A percentile compares a stretch with the other conserved stretches of the same genome.
phyloP scores from a whole-genome alignment of 352 stramenopile species.

The Globisporangium nodosum region DNA sequence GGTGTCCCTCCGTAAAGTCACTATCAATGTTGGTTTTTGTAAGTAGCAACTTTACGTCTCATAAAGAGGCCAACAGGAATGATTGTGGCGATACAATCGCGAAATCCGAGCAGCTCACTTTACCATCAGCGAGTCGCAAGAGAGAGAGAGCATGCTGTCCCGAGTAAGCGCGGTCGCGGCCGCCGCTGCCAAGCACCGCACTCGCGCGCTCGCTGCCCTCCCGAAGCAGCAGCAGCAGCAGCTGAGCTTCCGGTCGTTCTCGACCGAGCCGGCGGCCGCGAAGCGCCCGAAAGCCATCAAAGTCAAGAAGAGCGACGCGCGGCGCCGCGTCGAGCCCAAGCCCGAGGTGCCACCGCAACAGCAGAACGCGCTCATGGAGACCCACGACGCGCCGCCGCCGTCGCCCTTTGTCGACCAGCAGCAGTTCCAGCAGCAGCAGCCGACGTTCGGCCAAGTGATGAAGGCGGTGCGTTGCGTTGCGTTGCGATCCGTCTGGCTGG shows the following conservation, averaged over 20 bases:
- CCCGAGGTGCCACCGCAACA: not conserved
- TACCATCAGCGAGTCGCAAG: not conserved
- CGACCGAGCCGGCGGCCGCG: conserved; percentile 19
- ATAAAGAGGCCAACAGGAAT: not conserved
- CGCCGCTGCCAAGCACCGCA: not conserved
- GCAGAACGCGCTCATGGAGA: conserved; percentile 34
- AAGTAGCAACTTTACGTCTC: not conserved
- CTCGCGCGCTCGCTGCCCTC: not conserved
- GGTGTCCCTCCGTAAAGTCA: not conserved
- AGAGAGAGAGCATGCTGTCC: not conserved
- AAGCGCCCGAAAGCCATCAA: conserved; percentile 61
- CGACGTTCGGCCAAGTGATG: conserved; percentile 59
- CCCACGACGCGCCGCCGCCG: conserved; percentile 16
- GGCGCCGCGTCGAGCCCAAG: conserved; percentile 43
- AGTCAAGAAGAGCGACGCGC: conserved; percentile 65
- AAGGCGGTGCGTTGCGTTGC: conserved; percentile 34
- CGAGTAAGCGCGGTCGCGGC: not conserved
- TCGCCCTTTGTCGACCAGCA: conserved; percentile 29
- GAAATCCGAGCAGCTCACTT: not conserved
- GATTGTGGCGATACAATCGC: not conserved
- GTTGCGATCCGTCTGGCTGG: too few relatives aligned
- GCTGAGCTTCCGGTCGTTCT: conserved; percentile 23
- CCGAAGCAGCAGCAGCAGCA: not conserved
- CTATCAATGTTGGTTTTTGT: not conserved
- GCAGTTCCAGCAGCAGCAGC: conserved; percentile 24